Evolutionary conservation across 148 eudicot species (phyloP).

Genomic region (Heliamphora exappendiculata): DNA sequence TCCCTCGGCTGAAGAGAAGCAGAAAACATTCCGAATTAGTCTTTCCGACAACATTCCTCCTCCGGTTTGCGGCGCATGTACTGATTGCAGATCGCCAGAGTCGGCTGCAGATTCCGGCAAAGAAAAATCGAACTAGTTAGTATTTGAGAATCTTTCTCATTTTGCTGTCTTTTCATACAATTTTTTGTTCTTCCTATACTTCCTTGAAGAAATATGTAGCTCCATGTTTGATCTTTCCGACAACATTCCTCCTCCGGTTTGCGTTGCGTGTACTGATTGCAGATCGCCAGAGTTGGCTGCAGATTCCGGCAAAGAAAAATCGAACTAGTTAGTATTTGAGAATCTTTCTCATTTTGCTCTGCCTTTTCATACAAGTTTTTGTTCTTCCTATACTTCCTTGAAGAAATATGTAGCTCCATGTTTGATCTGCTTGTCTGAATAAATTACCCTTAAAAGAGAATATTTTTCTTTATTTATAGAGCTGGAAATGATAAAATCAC

Average conservation of each 20-base stretch:
- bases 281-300: constrained; percentile 31
- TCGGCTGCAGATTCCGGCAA: constrained; percentile 21
- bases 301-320: constrained; percentile 31
- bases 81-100: constrained; percentile 30
- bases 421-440: not conserved
- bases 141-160: not conserved
- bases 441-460: not conserved
- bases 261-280: constrained; percentile 40
- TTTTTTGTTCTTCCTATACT: not conserved
- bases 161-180: not conserved
- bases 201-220: not conserved
- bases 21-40: constrained; percentile 51
- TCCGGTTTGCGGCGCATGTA: constrained; percentile 47
- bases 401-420: not conserved
- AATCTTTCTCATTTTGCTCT: not conserved
- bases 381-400: not conserved
- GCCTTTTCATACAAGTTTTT: not conserved
- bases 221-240: not conserved
- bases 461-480: too few species aligned
- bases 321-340: constrained; percentile 13
- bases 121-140: constrained; percentile 30
- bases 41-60: constrained; percentile 39
- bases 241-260: constrained; percentile 30
- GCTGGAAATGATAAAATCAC: not conserved
- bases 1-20: constrained; percentile 61